phyloP scores from a whole-genome alignment of 208 protist species.

The Trypanosoma brucei region DNA sequence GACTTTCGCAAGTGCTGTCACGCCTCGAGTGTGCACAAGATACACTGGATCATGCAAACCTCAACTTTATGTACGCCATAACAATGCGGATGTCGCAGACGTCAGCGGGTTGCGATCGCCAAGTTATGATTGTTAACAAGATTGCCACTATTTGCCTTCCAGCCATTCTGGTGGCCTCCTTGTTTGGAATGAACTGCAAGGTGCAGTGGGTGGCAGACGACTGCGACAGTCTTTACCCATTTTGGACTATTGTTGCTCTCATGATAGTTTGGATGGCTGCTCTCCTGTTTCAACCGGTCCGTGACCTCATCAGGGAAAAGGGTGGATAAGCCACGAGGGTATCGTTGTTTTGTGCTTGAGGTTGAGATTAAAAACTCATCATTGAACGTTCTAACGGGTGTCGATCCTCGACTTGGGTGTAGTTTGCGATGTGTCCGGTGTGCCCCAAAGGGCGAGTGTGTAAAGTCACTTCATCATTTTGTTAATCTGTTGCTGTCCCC shows the following conservation, averaged over 20 bases:
- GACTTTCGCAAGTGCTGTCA: constrained; percentile 56
- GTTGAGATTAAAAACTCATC: too few relatives aligned
- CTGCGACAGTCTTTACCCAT: constrained; percentile 47
- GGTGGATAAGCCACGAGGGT: background rate
- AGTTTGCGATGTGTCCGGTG: too few relatives aligned
- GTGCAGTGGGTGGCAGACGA: constrained; percentile 67
- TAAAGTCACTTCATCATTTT: too few relatives aligned
- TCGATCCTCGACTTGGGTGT: too few relatives aligned
- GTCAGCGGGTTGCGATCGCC: constrained; percentile 70
- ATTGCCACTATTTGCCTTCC: constrained; percentile 85
- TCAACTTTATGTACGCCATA: constrained; percentile 76
- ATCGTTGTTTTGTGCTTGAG: background rate
- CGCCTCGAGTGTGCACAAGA: constrained; percentile 77
- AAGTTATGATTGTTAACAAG: constrained; percentile 72
- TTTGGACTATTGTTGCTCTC: constrained; percentile 58
- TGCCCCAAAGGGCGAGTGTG: too few relatives aligned
- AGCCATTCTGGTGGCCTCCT: constrained; percentile 71
- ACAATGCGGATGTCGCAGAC: constrained; percentile 88
- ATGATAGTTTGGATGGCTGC: constrained; percentile 63
- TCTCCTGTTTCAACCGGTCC: constrained; percentile 48
- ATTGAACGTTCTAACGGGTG: too few relatives aligned
- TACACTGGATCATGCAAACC: constrained; percentile 76
- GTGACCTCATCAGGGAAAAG: constrained; percentile 1
- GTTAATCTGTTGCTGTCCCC: too few relatives aligned
- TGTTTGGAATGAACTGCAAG: constrained; percentile 90